Evolutionary conservation across 2,329 filamentous ascomycete genomes (phyloP).

Genomic region (Daldinia sp.): DNA sequence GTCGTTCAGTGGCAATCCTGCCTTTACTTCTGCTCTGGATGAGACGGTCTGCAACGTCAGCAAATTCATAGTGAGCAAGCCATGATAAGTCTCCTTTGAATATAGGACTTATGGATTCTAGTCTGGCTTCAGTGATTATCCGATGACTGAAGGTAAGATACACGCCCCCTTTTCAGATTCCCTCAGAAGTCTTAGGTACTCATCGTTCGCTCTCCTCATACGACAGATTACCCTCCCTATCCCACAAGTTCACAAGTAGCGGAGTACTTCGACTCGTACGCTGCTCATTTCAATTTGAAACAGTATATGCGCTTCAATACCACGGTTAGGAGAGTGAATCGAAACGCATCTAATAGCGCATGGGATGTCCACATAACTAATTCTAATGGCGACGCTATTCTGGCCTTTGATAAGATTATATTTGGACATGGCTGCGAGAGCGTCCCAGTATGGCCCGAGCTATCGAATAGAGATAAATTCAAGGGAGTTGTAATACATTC

Average conservation of each 20-base stretch:
- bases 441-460: conserved; percentile 26
- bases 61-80: conserved; percentile 39
- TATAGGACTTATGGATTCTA: conserved; percentile 11
- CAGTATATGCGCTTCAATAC: conserved; percentile 30
- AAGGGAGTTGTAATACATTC: conserved; percentile 36
- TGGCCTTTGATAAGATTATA: conserved; percentile 36
- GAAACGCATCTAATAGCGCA: conserved; percentile 23
- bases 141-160: conserved; percentile 31
- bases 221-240: conserved; percentile 28
- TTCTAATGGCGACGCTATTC: conserved; percentile 13
- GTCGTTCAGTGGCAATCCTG: conserved; percentile 49
- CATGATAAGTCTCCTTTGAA: no score
- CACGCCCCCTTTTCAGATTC: no score
- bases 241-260: conserved; percentile 22
- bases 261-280: conserved; percentile 35
- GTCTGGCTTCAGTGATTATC: conserved; percentile 38
- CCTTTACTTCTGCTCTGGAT: conserved; percentile 38
- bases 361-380: conserved; percentile 36
- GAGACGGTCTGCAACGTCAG: conserved; percentile 50
- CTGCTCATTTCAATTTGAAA: conserved; percentile 31
- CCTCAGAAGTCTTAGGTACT: not conserved
- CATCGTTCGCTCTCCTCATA: not conserved
- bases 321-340: conserved; percentile 30
- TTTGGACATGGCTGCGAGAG: conserved; percentile 32
- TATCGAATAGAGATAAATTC: conserved; percentile 32